Conservation (phyloP, 768 basidiomycete species). For the Tricholoma flavovirens region DNA sequence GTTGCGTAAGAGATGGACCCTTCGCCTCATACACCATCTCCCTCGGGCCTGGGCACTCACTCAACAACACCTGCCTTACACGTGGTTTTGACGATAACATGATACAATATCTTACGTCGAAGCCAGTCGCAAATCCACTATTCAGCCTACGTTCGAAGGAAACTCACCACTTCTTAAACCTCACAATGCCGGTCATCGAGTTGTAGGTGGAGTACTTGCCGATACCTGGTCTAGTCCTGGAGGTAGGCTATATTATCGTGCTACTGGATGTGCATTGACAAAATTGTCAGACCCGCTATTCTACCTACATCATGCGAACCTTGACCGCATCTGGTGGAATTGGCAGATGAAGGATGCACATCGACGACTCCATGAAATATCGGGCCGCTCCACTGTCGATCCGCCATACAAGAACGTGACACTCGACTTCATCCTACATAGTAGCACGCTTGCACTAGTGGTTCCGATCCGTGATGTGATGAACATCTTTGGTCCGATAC, state of each 20-base stretch:
- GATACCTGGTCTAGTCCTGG: slow-evolving; percentile 34
- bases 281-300: slow-evolving; percentile 30
- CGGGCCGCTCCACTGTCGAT: slow-evolving; percentile 24
- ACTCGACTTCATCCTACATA: slow-evolving; percentile 24
- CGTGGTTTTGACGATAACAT: slow-evolving; percentile 22
- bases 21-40: slow-evolving; percentile 29
- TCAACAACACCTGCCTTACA: slow-evolving; percentile 29
- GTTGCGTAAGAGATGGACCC: slow-evolving; percentile 25
- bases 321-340: slow-evolving; percentile 37
- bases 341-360: slow-evolving; percentile 27
- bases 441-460: slow-evolving; percentile 19
- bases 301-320: slow-evolving; percentile 34
- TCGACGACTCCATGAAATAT: slow-evolving; percentile 27
- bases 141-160: slow-evolving; percentile 28
- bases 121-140: slow-evolving; percentile 16
- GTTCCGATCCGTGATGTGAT: slow-evolving; percentile 13
- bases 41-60: slow-evolving; percentile 28
- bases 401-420: slow-evolving; percentile 28
- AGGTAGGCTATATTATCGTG: slow-evolving; percentile 21
- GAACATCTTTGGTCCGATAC: neutral
- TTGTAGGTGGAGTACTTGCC: slow-evolving; percentile 28
- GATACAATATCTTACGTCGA: slow-evolving; percentile 13
- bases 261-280: neutral
- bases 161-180: slow-evolving; percentile 19
- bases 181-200: slow-evolving; percentile 32